These are phyloP conservation scores for Sanghuangporus weigelae DNA, from an alignment of 1,284 basidiomycete genomes.

Conservation along the genomic window DNA sequence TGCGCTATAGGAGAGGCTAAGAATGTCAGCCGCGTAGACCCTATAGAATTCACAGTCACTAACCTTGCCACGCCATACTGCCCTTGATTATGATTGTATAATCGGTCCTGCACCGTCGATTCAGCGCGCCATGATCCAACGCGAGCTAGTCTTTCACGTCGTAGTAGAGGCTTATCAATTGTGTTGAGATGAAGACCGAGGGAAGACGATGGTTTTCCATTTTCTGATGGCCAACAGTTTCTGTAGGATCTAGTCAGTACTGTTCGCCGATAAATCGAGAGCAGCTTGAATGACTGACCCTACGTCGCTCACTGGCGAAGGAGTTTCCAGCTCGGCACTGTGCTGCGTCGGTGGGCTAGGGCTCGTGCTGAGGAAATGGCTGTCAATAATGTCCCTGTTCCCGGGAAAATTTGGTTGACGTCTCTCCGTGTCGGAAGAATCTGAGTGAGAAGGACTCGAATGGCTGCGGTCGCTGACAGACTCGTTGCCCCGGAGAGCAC, in stretches of 20 bases:
- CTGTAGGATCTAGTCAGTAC: neutral
- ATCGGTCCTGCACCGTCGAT: neutral
- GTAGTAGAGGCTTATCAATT: neutral
- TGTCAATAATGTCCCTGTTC: conserved; percentile 15
- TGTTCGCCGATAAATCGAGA: neutral
- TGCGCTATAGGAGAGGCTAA: neutral
- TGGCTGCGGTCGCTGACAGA: neutral
- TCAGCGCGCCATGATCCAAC: conserved; percentile 7
- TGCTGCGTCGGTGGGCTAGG: conserved; percentile 11
- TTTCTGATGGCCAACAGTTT: neutral
- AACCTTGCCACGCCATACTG: neutral
- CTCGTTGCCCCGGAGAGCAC: neutral
- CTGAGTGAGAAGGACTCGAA: neutral
- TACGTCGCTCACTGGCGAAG: conserved; percentile 1
- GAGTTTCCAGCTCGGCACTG: conserved; percentile 1
- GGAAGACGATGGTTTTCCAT: neutral
- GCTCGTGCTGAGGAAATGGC: neutral
- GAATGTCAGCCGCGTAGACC: neutral
- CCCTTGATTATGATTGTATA: neutral
- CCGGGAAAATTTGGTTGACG: conserved; percentile 16
- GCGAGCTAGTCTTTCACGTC: neutral
- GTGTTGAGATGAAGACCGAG: conserved; percentile 2
- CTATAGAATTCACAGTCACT: neutral
- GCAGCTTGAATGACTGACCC: neutral
- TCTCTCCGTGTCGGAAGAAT: conserved; percentile 13